phyloP scores from a whole-genome alignment of 73 alveolate genomes.

The Symbiodinium pilosum region DNA sequence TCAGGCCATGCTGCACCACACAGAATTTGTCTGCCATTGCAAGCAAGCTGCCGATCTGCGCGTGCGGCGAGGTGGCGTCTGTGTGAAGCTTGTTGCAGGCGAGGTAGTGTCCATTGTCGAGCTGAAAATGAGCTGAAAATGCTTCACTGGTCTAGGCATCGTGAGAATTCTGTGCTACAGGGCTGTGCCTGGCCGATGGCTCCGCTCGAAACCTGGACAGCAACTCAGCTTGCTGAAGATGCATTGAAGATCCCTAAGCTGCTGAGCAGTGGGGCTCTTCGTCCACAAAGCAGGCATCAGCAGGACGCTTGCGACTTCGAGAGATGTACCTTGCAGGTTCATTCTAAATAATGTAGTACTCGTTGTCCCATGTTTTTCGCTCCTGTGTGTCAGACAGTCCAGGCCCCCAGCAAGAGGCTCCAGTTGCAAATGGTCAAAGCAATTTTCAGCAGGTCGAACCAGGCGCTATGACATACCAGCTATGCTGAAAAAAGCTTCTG shows the following conservation, averaged over 20 bases:
- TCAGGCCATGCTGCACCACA: no score
- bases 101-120: neutral
- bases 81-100: neutral
- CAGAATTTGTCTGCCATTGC: no score
- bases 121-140: neutral
- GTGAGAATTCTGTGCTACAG: neutral
- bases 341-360: neutral
- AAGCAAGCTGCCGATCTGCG: neutral
- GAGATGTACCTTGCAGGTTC: neutral
- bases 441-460: no score
- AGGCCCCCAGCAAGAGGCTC: neutral
- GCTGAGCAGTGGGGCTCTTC: conserved; percentile 32
- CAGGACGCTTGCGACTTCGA: conserved; percentile 68
- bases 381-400: no score
- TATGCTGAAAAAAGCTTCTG: no score
- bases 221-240: neutral
- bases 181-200: conserved; percentile 5
- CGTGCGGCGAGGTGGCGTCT: neutral
- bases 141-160: neutral
- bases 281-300: conserved; percentile 88
- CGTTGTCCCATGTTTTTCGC: no score
- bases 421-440: no score
- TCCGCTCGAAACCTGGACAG: conserved; percentile 56
- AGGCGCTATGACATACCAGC: no score
- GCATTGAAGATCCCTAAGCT: neutral